Evolutionary conservation across 345 rosid genomes (phyloP), one percentile per base, ranked within the genome.

Genomic region (Aurinia saxatilis): DNA sequence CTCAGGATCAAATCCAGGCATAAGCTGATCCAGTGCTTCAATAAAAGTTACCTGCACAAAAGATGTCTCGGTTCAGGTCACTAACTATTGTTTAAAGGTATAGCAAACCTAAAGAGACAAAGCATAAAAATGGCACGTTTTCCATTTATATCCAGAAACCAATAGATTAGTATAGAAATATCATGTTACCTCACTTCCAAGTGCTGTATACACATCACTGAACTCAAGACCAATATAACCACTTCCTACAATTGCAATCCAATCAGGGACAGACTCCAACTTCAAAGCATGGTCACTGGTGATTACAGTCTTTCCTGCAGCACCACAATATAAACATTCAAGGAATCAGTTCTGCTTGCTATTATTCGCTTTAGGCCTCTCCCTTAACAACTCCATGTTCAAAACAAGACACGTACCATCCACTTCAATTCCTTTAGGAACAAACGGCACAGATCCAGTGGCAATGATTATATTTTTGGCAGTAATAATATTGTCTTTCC

Each of bases 1-100:
- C 77, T 93, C 99, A 50, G 99, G 99, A 76, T 93, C 99, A 85
- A 93, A 93, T 71, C 99, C 97, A 64, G 99, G 99, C 99, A 93
- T 93, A 29, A 93, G 85, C 79, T 90, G 97, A 78, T 93, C 97
- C 57, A 93, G 68, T 34, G 97, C 99, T 82, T 93, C 99, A 67
- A 93, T 54, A 64, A 93, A 93, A 36, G 99, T 93, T 51, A 90
- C 99, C 99, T 93, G 83, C 69, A 72, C 0, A 61, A 49, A 50
- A 33, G 10, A 39, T 56, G 27, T 58, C 37, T 70, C 50, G 35
- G 58, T 5, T 53, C 52, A 21, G 34, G 34, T 60, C 55, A 51
- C 49, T 54, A 51, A 54, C 18, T 27, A 68, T 7, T 48, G 30
- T 52, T 33, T 33, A 29, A 54, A 38, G 40, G 18, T 59, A 1